phyloP scores from a whole-genome alignment of 2,329 filamentous ascomycete genomes.

The Beauveria asiatica region DNA sequence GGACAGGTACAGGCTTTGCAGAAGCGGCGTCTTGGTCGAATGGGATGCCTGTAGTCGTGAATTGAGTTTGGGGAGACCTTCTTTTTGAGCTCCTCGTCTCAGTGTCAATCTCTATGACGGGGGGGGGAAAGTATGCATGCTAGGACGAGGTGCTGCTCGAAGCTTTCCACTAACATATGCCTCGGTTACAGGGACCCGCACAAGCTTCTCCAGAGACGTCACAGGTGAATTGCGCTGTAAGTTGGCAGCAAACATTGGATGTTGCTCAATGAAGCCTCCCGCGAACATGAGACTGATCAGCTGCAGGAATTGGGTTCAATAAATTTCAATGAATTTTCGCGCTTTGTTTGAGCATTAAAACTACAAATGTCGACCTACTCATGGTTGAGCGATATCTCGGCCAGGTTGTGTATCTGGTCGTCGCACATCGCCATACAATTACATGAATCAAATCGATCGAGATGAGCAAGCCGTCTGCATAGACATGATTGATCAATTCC shows the following conservation, averaged over 20 bases:
- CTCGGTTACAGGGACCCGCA: conserved; percentile 21
- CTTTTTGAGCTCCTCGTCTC: neutral
- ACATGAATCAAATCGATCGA: no score
- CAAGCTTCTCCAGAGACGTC: conserved; percentile 8
- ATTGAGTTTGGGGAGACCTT: neutral
- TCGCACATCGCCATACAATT: no score
- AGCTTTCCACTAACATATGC: conserved; percentile 23
- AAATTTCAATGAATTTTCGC: no score
- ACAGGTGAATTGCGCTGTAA: neutral
- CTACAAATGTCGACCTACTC: no score
- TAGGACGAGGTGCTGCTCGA: neutral
- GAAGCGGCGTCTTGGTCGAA: neutral
- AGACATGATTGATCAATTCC: no score
- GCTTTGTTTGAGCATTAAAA: no score
- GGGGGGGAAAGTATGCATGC: neutral
- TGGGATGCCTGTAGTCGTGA: neutral
- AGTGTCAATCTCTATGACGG: neutral
- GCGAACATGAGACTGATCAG: neutral
- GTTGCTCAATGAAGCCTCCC: neutral
- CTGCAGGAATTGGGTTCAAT: no score
- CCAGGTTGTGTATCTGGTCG: no score
- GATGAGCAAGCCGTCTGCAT: no score
- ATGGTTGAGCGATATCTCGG: no score
- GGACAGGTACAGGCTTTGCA: neutral
- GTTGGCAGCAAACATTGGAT: neutral